Evolutionary conservation across 2,329 filamentous ascomycete genomes (phyloP).

Genomic region (Phaeosphaeria sp.): DNA sequence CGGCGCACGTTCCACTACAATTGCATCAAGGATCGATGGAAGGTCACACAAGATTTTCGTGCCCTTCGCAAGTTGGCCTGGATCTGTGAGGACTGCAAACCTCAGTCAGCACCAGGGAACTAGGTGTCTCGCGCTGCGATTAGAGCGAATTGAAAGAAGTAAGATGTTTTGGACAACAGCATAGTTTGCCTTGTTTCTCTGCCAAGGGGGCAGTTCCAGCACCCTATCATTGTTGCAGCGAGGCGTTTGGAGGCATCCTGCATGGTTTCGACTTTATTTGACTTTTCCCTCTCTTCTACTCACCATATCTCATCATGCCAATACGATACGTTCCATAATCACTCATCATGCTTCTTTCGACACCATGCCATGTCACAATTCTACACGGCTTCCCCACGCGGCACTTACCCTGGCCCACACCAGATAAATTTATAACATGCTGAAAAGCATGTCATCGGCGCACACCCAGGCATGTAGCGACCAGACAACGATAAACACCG

Average conservation of each 20-base stretch:
- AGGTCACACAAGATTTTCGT: not conserved
- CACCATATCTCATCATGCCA: not conserved
- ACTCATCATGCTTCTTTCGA: too few relatives aligned
- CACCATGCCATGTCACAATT: not conserved
- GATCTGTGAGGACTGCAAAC: conserved; percentile 17
- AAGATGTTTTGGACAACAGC: not conserved
- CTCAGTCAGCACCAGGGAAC: not conserved
- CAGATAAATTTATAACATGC: too few relatives aligned
- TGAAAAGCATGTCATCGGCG: not conserved
- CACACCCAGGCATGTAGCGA: not conserved
- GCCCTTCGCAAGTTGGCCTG: conserved; percentile 5
- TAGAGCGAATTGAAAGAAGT: not conserved
- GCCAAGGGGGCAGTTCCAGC: not conserved
- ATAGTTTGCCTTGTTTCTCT: not conserved
- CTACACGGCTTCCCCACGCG: not conserved
- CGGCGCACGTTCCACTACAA: conserved; percentile 27
- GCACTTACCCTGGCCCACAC: not conserved
- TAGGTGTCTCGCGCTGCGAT: not conserved
- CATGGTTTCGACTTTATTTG: not conserved
- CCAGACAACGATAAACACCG: not conserved
- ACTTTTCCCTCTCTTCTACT: not conserved
- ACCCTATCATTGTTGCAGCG: not conserved
- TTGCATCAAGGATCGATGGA: conserved; percentile 19
- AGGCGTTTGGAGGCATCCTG: not conserved
- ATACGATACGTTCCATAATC: not conserved